These are phyloP conservation scores for Rhipidocladum racemiflorum DNA, from an alignment of 176 grass and related monocot genomes.

Conservation along the genomic window DNA sequence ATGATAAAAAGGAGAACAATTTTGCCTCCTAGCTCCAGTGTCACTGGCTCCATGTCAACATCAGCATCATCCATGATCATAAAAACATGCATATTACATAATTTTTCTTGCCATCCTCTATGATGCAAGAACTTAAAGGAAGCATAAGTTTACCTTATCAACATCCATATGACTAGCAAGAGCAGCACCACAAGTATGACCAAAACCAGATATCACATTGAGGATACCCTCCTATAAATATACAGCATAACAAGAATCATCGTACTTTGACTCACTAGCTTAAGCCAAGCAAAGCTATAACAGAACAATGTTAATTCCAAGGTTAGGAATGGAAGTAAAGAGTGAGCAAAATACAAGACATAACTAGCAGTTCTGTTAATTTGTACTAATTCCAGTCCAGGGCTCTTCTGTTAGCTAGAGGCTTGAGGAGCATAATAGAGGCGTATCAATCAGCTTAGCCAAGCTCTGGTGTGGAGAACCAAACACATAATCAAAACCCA, in stretches of 20 bases:
- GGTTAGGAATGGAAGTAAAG: too few species aligned
- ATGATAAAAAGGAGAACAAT: slow-evolving; percentile 93
- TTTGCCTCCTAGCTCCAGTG: slow-evolving; percentile 94
- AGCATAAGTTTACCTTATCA: slow-evolving; percentile 68
- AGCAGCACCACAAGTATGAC: slow-evolving; percentile 91
- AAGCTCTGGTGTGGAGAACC: neutral
- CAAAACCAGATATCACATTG: slow-evolving; percentile 83
- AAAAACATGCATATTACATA: neutral
- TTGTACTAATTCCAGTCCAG: too few species aligned
- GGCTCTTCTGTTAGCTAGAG: neutral
- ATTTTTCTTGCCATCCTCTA: neutral
- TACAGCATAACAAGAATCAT: too few species aligned
- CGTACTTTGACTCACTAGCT: too few species aligned
- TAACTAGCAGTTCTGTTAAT: too few species aligned
- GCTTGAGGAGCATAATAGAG: neutral
- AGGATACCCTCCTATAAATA: slow-evolving; percentile 51
- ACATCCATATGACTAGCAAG: slow-evolving; percentile 99
- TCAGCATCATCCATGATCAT: slow-evolving; percentile 60
- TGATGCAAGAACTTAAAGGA: neutral
- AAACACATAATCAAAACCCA: neutral
- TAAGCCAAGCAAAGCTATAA: too few species aligned
- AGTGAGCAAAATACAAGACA: too few species aligned
- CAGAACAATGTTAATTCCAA: too few species aligned
- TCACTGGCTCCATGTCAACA: slow-evolving; percentile 82
- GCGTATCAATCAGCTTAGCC: neutral